These are phyloP conservation scores for Schwanniomyces etchellsii DNA, from an alignment of 1,139 yeast genomes.

Conservation along the genomic window DNA sequence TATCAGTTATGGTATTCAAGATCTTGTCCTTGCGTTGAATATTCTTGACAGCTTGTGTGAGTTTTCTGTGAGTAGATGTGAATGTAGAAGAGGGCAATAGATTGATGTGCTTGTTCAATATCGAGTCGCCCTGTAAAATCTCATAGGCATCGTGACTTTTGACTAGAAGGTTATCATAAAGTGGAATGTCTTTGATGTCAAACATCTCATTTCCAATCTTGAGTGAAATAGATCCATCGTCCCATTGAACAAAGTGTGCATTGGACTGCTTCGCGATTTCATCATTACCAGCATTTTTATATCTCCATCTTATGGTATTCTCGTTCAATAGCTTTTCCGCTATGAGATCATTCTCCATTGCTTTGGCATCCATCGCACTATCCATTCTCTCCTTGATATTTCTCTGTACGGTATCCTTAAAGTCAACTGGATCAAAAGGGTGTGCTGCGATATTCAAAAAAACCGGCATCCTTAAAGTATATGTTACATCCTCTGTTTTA, in stretches of 20 bases:
- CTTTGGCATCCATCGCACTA: slow-evolving; percentile 25
- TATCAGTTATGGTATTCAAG: slow-evolving; percentile 61
- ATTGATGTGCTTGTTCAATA: slow-evolving; percentile 53
- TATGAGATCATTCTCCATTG: slow-evolving; percentile 37
- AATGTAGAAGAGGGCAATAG: slow-evolving; percentile 85
- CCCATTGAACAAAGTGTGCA: slow-evolving; percentile 89
- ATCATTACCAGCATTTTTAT: slow-evolving; percentile 59
- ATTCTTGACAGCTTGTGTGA: slow-evolving; percentile 72
- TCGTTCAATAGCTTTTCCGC: slow-evolving; percentile 59
- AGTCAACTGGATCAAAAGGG: slow-evolving; percentile 77
- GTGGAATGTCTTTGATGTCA: slow-evolving; percentile 65
- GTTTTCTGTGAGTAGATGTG: slow-evolving; percentile 73
- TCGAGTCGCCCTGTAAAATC: slow-evolving; percentile 53
- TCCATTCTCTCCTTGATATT: slow-evolving; percentile 40
- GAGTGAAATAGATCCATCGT: slow-evolving; percentile 81
- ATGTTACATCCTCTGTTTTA: slow-evolving; percentile 36
- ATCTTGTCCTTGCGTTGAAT: slow-evolving; percentile 59
- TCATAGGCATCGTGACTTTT: slow-evolving; percentile 69
- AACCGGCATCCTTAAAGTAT: slow-evolving; percentile 69
- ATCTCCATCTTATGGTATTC: slow-evolving; percentile 91
- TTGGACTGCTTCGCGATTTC: slow-evolving; percentile 78
- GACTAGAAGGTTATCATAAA: slow-evolving; percentile 68
- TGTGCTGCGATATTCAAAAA: slow-evolving; percentile 77
- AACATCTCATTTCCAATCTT: slow-evolving; percentile 86
- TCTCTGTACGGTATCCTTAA: slow-evolving; percentile 49